A percentile compares a stretch with the other conserved stretches of the same genome.
These are phyloP conservation scores for Mycena haematopus DNA, from an alignment of 768 basidiomycete genomes.

Conservation along the genomic window DNA sequence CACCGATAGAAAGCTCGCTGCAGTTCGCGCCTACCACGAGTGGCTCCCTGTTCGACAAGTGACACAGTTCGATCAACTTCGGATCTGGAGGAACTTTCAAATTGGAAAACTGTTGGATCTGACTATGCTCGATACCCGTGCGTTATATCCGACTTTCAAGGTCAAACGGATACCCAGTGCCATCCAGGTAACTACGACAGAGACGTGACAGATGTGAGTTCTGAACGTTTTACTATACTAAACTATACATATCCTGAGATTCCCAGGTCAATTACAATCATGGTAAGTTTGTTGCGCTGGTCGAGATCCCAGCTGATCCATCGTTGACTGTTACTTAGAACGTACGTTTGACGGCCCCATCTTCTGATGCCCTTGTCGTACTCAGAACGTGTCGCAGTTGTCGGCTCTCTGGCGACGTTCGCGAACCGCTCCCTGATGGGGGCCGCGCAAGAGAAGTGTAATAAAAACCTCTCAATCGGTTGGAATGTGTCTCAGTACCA, in stretches of 20 bases:
- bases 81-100: constrained; percentile 70
- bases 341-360: background rate
- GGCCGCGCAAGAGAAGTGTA: constrained; percentile 58
- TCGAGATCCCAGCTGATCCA: constrained; percentile 20
- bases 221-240: background rate
- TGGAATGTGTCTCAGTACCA: background rate
- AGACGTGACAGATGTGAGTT: constrained; percentile 60
- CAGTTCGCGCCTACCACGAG: constrained; percentile 64
- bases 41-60: constrained; percentile 71
- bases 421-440: constrained; percentile 62
- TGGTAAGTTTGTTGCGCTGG: constrained; percentile 40
- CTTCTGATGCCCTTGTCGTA: background rate
- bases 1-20: constrained; percentile 64
- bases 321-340: background rate
- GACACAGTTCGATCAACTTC: constrained; percentile 56
- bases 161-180: constrained; percentile 1
- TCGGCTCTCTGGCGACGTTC: constrained; percentile 50
- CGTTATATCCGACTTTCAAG: constrained; percentile 16
- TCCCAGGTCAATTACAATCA: constrained; percentile 57
- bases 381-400: constrained; percentile 37
- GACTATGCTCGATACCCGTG: constrained; percentile 68
- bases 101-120: constrained; percentile 67
- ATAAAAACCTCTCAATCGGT: background rate
- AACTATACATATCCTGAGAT: background rate
- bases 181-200: constrained; percentile 57